Conservation (phyloP, 2,329 filamentous ascomycete genomes). For the Sporothrix luriei region DNA sequence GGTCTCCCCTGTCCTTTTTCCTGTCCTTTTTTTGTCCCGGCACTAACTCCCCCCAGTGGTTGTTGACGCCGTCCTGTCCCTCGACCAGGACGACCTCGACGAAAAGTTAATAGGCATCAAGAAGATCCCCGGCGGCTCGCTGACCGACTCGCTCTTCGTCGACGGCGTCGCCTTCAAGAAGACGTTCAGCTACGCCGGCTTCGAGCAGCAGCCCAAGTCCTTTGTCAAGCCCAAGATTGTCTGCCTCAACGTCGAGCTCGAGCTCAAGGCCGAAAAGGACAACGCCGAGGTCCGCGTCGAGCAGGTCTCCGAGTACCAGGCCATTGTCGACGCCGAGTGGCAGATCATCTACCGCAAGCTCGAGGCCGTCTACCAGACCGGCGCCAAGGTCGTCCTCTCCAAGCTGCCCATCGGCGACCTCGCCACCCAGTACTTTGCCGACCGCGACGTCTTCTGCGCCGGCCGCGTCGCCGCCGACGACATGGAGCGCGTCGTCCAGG, state of each 20-base stretch:
- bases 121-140: conserved; percentile 93
- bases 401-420: conserved; percentile 97
- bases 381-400: conserved; percentile 94
- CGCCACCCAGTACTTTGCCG: conserved; percentile 96
- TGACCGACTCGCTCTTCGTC: conserved; percentile 95
- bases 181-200: conserved; percentile 98
- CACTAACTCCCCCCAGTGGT: conserved; percentile 65
- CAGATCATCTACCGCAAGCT: conserved; percentile 99
- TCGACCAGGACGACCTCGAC: conserved; percentile 96
- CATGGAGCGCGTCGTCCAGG: conserved; percentile 93
- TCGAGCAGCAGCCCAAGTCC: conserved; percentile 97
- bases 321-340: conserved; percentile 98
- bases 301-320: conserved; percentile 98
- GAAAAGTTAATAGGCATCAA: conserved; percentile 98
- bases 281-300: conserved; percentile 98
- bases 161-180: conserved; percentile 99
- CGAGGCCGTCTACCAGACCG: conserved; percentile 89
- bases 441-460: conserved; percentile 97
- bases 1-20: not conserved
- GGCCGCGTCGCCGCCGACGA: conserved; percentile 89
- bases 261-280: conserved; percentile 98
- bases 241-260: conserved; percentile 95
- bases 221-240: conserved; percentile 96
- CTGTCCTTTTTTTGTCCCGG: not conserved
- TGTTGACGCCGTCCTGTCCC: conserved; percentile 89